These are phyloP conservation scores for Mycena vulgaris DNA, from an alignment of 768 basidiomycete genomes.

Conservation along the genomic window DNA sequence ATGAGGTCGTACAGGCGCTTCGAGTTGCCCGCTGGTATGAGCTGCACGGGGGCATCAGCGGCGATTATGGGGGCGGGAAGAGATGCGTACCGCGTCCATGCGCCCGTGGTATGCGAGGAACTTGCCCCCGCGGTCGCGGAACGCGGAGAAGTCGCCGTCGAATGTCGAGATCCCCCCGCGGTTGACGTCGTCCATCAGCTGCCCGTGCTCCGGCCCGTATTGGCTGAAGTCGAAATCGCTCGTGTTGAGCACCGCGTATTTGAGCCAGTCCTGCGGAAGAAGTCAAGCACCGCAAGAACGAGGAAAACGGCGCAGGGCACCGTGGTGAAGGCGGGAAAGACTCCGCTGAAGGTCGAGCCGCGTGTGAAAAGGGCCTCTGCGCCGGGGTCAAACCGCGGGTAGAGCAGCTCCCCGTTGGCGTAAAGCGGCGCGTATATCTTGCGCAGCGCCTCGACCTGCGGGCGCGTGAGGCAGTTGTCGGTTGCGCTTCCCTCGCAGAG, in stretches of 20 bases:
- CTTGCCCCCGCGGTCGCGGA: constrained; percentile 44
- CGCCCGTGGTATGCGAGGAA: constrained; percentile 44
- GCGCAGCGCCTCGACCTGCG: constrained; percentile 41
- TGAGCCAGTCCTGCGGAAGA: constrained; percentile 18
- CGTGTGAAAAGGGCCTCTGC: constrained; percentile 7
- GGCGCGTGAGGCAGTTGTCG: constrained; percentile 36
- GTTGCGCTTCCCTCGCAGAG: constrained; percentile 20
- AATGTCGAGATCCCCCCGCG: constrained; percentile 36
- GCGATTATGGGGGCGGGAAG: no score
- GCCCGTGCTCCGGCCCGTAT: constrained; percentile 26
- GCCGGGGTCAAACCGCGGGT: constrained; percentile 39
- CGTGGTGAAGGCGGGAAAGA: neutral
- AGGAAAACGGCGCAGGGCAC: neutral
- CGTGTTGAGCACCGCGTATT: constrained; percentile 29
- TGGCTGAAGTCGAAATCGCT: constrained; percentile 24
- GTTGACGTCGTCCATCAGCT: constrained; percentile 16
- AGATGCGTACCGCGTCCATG: constrained; percentile 3
- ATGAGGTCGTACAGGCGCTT: constrained; percentile 40
- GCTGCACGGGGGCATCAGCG: constrained; percentile 11
- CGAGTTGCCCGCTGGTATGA: constrained; percentile 42
- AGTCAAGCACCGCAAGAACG: neutral
- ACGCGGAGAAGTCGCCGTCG: constrained; percentile 38
- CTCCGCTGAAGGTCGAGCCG: neutral
- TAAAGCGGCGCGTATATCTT: constrained; percentile 42
- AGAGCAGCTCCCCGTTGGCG: constrained; percentile 35